phyloP scores from a whole-genome alignment of 2,329 filamentous ascomycete genomes.

The Aciculosporium take region DNA sequence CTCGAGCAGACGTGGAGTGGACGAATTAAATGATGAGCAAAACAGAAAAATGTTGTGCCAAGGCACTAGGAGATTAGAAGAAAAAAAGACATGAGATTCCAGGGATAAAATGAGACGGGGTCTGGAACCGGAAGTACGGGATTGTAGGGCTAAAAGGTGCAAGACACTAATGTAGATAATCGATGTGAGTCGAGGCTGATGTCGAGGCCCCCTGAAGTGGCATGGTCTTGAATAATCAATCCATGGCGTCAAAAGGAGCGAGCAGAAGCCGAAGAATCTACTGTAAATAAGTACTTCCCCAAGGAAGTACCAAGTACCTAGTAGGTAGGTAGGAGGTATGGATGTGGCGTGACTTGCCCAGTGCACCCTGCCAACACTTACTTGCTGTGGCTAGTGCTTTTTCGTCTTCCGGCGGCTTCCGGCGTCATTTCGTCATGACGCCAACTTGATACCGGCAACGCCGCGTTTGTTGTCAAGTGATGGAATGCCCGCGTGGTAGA shows the following conservation, averaged over 20 bases:
- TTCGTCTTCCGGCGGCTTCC: too few species aligned
- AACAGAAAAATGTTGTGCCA: background rate
- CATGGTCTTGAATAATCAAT: background rate
- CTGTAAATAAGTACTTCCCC: too few species aligned
- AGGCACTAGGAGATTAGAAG: background rate
- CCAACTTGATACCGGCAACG: too few species aligned
- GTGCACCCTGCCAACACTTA: too few species aligned
- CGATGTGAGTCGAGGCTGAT: background rate
- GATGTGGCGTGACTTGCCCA: too few species aligned
- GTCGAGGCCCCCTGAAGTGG: conserved; percentile 1
- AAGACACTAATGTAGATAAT: conserved; percentile 4
- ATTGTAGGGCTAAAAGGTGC: background rate
- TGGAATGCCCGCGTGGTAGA: too few species aligned
- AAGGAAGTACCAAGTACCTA: conserved; percentile 5
- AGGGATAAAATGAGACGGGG: background rate
- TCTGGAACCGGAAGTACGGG: too few species aligned
- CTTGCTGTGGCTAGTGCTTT: too few species aligned
- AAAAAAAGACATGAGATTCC: background rate
- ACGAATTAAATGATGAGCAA: background rate
- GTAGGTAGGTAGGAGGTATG: too few species aligned
- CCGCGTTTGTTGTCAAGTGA: too few species aligned
- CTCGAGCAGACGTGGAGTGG: background rate
- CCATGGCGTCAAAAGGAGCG: background rate
- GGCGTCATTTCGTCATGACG: too few species aligned
- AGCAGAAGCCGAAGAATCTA: conserved; percentile 4